phyloP scores from a whole-genome alignment of 2,329 filamentous ascomycete genomes.

The Penicillium sclerotigenum region DNA sequence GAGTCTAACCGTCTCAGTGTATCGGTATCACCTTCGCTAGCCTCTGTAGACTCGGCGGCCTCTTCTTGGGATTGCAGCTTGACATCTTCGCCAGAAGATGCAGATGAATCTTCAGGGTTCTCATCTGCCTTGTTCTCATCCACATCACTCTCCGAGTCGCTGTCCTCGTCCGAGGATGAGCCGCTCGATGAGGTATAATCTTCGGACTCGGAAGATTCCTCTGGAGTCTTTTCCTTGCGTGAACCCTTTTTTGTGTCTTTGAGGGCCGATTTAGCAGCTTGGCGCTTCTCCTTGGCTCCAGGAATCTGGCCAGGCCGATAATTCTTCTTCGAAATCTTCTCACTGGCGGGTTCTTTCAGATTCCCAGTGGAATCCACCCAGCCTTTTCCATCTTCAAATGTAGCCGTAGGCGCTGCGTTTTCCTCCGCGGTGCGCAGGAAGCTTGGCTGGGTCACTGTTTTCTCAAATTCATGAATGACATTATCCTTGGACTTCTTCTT shows the following conservation, averaged over 20 bases:
- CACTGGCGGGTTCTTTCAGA: slow-evolving; percentile 53
- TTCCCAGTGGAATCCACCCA: slow-evolving; percentile 81
- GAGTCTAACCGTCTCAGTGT: slow-evolving; percentile 1
- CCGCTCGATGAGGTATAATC: slow-evolving; percentile 41
- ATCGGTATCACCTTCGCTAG: slow-evolving; percentile 1
- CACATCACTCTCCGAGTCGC: slow-evolving; percentile 26
- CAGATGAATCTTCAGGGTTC: slow-evolving; percentile 26
- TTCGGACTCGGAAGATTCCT: slow-evolving; percentile 25
- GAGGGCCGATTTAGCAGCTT: slow-evolving; percentile 12
- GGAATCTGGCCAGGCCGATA: slow-evolving; percentile 31
- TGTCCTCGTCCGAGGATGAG: slow-evolving; percentile 28
- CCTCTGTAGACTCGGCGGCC: slow-evolving; percentile 9
- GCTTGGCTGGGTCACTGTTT: slow-evolving; percentile 74
- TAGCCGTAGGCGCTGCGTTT: slow-evolving; percentile 50
- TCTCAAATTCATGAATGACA: slow-evolving; percentile 84
- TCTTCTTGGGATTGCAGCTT: slow-evolving; percentile 1
- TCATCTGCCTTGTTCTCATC: slow-evolving; percentile 16
- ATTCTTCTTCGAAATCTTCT: slow-evolving; percentile 29
- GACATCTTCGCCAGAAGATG: slow-evolving; percentile 24
- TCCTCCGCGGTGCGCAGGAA: slow-evolving; percentile 65
- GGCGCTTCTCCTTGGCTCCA: slow-evolving; percentile 32
- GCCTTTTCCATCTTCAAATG: slow-evolving; percentile 78
- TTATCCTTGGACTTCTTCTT: slow-evolving; percentile 61
- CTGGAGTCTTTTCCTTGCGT: slow-evolving; percentile 14
- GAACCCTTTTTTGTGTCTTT: slow-evolving; percentile 6